Percentiles rank a stretch among this genome's conserved stretches.
Conservation (phyloP, 1,284 basidiomycete genomes). For the Ceratobasidium sp. region DNA sequence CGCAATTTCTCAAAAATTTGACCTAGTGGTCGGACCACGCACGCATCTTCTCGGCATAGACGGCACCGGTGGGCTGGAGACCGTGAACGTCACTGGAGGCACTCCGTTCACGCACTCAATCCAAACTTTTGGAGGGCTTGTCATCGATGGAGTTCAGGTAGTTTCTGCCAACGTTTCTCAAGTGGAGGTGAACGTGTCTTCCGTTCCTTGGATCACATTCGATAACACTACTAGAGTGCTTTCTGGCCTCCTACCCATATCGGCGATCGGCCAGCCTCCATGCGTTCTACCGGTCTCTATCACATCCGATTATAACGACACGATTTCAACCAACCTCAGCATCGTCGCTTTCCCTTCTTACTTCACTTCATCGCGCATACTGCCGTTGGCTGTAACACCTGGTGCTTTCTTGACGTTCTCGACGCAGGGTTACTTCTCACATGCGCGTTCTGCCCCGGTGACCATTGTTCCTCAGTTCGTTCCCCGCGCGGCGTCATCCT, state of each 20-base stretch:
- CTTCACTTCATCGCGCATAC: constrained; percentile 71
- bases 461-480: constrained; percentile 28
- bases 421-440: constrained; percentile 28
- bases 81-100: constrained; percentile 70
- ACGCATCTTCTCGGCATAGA: constrained; percentile 47
- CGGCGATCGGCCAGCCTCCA: constrained; percentile 42
- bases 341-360: constrained; percentile 76
- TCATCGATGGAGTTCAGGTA: constrained; percentile 72
- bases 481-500: constrained; percentile 49
- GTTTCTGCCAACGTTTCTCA: constrained; percentile 66
- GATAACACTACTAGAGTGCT: constrained; percentile 68
- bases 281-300: constrained; percentile 67
- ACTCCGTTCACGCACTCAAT: constrained; percentile 55
- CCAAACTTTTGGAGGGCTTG: constrained; percentile 60
- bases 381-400: constrained; percentile 66
- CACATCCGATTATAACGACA: constrained; percentile 73
- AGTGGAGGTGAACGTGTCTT: constrained; percentile 66
- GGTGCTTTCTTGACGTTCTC: constrained; percentile 56
- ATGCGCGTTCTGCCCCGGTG: constrained; percentile 31
- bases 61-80: constrained; percentile 46
- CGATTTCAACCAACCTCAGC: constrained; percentile 68
- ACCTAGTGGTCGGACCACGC: constrained; percentile 70
- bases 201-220: constrained; percentile 74
- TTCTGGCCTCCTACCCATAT: constrained; percentile 67
- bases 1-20: constrained; percentile 66